Percentiles rank a stretch among this genome's conserved stretches.
These are phyloP conservation scores for Papiliotrema terrestris DNA, from an alignment of 1,284 basidiomycete species.

Conservation along the genomic window DNA sequence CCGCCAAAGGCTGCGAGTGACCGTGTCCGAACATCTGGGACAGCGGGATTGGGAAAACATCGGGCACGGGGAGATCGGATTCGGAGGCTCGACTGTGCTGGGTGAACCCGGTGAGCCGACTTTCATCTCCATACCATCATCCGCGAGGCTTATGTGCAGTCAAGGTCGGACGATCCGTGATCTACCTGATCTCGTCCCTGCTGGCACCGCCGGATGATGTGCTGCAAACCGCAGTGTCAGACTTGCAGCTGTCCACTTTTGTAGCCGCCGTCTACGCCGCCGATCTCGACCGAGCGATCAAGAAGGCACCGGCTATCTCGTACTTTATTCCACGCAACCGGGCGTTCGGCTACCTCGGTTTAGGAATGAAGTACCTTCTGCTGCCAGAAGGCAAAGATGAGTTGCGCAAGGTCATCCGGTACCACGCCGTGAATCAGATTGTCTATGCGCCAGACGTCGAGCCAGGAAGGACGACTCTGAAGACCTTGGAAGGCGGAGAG, in stretches of 20 bases:
- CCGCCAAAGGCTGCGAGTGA: constrained; percentile 69
- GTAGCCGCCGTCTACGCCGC: constrained; percentile 85
- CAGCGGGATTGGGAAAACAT: constrained; percentile 43
- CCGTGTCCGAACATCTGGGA: constrained; percentile 51
- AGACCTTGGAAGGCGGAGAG: constrained; percentile 49
- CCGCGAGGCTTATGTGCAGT: neutral
- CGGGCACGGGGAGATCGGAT: constrained; percentile 61
- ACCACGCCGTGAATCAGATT: constrained; percentile 75
- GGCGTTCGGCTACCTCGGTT: constrained; percentile 82
- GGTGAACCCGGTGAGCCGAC: constrained; percentile 64
- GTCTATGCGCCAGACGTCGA: constrained; percentile 61
- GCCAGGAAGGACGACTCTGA: constrained; percentile 33
- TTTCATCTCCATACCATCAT: neutral
- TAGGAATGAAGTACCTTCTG: constrained; percentile 84
- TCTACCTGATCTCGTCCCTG: constrained; percentile 86
- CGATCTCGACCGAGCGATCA: constrained; percentile 67
- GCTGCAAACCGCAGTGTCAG: constrained; percentile 75
- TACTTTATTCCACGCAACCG: constrained; percentile 83
- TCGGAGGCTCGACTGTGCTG: constrained; percentile 78
- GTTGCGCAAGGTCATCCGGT: constrained; percentile 74
- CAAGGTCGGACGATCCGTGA: constrained; percentile 62
- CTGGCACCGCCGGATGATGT: constrained; percentile 77
- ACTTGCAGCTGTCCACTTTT: constrained; percentile 80
- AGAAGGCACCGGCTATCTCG: constrained; percentile 66
- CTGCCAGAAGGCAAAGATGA: constrained; percentile 65